Conservation (phyloP, 202 grass and related monocot species). For the Setaria viridis region DNA sequence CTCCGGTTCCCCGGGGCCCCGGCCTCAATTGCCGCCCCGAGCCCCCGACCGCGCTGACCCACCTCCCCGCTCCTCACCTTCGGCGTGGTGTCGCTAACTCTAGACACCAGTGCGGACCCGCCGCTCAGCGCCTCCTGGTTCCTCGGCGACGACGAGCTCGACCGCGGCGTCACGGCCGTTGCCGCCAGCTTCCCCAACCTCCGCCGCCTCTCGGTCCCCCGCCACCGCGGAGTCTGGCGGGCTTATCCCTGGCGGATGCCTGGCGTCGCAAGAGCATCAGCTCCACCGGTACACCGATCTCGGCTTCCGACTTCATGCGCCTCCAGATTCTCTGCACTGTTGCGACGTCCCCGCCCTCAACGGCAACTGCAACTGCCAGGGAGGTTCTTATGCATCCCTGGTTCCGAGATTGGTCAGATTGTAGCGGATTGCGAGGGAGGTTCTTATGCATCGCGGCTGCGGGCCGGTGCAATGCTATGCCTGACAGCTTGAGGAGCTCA, state of each 20-base stretch:
- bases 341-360: slow-evolving; percentile 61
- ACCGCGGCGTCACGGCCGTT: slow-evolving; percentile 58
- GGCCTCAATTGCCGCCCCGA: no score
- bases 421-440: slow-evolving; percentile 69
- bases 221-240: slow-evolving; percentile 56
- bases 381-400: slow-evolving; percentile 35
- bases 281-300: slow-evolving; percentile 81
- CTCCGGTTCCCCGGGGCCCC: no score
- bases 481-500: slow-evolving; percentile 64
- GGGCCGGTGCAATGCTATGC: slow-evolving; percentile 64
- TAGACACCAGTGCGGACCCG: slow-evolving; percentile 52
- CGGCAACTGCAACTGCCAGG: slow-evolving; percentile 24
- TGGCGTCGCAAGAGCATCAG: slow-evolving; percentile 73
- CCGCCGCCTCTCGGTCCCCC: slow-evolving; percentile 60
- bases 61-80: no score
- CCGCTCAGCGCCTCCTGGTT: slow-evolving; percentile 59
- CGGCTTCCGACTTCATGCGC: slow-evolving; percentile 62
- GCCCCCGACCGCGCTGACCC: no score
- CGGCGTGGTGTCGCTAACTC: no score
- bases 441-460: slow-evolving; percentile 76
- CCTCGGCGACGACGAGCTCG: slow-evolving; percentile 53
- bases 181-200: slow-evolving; percentile 63
- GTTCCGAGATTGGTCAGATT: slow-evolving; percentile 78
- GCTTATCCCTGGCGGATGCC: slow-evolving; percentile 65
- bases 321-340: slow-evolving; percentile 80